Conservation (phyloP, 805 yeast genomes). For the Millerago galiae region DNA sequence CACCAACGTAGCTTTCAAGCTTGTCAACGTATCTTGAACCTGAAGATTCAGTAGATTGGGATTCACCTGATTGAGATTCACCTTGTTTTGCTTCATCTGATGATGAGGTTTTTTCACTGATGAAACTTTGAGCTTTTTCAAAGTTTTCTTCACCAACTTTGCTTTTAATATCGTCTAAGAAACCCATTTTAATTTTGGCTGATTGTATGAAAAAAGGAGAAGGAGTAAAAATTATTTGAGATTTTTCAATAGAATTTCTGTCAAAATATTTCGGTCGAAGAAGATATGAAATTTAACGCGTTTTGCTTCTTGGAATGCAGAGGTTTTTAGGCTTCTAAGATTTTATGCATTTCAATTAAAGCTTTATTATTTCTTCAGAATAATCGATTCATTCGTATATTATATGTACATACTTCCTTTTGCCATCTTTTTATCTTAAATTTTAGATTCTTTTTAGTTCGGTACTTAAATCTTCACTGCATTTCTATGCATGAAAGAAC, state of each 20-base stretch:
- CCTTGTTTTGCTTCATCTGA: neutral
- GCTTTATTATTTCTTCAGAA: too few relatives aligned
- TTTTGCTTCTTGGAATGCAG: neutral
- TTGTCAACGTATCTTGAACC: slow-evolving; percentile 18
- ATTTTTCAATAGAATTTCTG: neutral
- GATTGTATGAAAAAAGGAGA: neutral
- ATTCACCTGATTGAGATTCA: neutral
- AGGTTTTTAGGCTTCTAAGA: too few relatives aligned
- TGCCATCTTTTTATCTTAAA: too few relatives aligned
- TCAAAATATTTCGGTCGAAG: neutral
- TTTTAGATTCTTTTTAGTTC: too few relatives aligned
- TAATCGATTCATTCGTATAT: too few relatives aligned
- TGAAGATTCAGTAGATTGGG: neutral
- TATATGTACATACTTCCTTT: too few relatives aligned
- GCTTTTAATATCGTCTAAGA: slow-evolving; percentile 15
- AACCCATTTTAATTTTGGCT: slow-evolving; percentile 15
- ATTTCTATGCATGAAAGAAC: too few relatives aligned
- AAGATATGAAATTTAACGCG: neutral
- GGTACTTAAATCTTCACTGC: too few relatives aligned
- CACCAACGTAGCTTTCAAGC: slow-evolving; percentile 26
- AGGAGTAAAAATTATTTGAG: neutral
- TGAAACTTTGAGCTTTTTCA: slow-evolving; percentile 10
- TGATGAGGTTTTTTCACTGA: neutral
- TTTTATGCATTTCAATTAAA: too few relatives aligned
- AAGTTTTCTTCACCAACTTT: slow-evolving; percentile 16